Percentiles rank a stretch among this genome's conserved stretches.
Evolutionary conservation across 176 grass and related monocot species (phyloP).

Genomic region (Melocanna baccifera): DNA sequence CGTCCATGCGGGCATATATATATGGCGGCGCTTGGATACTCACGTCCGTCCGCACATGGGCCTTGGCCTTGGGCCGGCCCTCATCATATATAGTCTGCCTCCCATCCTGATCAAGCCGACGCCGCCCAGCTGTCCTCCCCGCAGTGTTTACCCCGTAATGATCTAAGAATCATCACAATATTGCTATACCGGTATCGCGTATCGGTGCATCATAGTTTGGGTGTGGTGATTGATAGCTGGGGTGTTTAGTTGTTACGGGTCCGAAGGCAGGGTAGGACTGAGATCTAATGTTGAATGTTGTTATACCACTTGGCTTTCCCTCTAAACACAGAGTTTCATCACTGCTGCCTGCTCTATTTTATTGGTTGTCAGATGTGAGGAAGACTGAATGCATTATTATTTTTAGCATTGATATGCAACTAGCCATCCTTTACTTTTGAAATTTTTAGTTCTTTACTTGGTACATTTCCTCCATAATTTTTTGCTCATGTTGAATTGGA

Average conservation of each 20-base stretch:
- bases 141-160: too few species aligned
- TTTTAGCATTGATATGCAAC: neutral
- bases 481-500: slow-evolving; percentile 15
- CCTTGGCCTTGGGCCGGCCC: too few species aligned
- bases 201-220: neutral
- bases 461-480: neutral
- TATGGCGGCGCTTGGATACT: too few species aligned
- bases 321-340: neutral
- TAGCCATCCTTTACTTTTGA: neutral
- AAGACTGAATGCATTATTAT: neutral
- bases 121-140: too few species aligned
- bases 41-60: too few species aligned
- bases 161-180: neutral
- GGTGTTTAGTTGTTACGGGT: neutral
- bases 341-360: neutral
- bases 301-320: slow-evolving; percentile 19
- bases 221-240: neutral
- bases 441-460: slow-evolving; percentile 1
- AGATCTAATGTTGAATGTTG: slow-evolving; percentile 2
- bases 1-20: too few species aligned
- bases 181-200: neutral
- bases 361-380: neutral
- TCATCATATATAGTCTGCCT: too few species aligned
- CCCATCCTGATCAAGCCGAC: too few species aligned
- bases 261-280: neutral